Conservation (phyloP, 305 asterid genomes). For the Solanum hybrid region DNA sequence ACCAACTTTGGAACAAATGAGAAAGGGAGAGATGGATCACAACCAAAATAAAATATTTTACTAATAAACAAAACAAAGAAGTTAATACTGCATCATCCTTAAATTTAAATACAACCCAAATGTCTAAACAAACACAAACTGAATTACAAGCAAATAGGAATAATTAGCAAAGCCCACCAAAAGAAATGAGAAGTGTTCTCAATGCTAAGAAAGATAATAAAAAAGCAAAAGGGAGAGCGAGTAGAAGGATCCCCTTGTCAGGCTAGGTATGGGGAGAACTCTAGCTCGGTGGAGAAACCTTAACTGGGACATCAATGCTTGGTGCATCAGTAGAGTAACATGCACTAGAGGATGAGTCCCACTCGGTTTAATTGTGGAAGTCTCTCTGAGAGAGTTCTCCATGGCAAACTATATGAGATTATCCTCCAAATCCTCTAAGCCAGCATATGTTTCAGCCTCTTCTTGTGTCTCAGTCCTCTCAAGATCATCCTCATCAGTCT, state of each 20-base stretch:
- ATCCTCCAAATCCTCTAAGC: not conserved
- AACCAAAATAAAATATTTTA: not conserved
- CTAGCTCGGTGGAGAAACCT: not conserved
- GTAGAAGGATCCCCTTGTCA: not conserved
- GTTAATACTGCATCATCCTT: not conserved
- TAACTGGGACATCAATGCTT: not conserved
- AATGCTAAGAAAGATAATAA: not conserved
- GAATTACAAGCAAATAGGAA: not conserved
- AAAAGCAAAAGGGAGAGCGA: not conserved
- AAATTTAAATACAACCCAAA: not conserved
- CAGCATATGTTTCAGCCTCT: not conserved
- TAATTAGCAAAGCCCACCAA: not conserved
- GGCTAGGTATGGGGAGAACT: not conserved
- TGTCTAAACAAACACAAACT: not conserved
- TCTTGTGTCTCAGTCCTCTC: not conserved
- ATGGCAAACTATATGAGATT: not conserved
- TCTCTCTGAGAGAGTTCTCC: not conserved
- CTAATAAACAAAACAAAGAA: not conserved
- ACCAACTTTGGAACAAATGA: not conserved
- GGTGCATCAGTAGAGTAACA: not conserved
- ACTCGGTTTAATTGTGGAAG: not conserved
- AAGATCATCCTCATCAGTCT: not conserved
- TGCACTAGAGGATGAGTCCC: not conserved
- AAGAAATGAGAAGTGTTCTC: not conserved
- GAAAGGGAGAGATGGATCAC: not conserved